These are phyloP conservation scores for Gautieria morchelliformis DNA, from an alignment of 768 basidiomycete species.

Conservation along the genomic window DNA sequence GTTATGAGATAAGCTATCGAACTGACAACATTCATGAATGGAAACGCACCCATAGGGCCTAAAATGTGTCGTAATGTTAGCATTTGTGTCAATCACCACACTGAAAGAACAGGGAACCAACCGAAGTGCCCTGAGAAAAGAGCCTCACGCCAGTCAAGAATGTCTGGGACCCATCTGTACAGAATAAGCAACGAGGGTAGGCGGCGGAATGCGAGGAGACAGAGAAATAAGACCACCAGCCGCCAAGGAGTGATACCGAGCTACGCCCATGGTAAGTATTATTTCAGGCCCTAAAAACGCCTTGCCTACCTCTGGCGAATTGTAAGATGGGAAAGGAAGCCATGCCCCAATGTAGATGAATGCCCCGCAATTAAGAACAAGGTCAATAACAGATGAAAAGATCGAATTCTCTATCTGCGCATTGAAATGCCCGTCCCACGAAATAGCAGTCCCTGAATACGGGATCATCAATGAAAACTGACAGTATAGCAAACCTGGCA, in stretches of 20 bases:
- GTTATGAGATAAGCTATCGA: background rate
- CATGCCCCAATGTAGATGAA: conserved; percentile 87
- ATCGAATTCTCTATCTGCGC: conserved; percentile 71
- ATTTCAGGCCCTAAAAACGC: background rate
- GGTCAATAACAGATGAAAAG: conserved; percentile 86
- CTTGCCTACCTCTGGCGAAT: conserved; percentile 16
- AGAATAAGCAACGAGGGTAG: conserved; percentile 71
- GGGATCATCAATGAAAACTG: background rate
- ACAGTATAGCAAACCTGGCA: background rate
- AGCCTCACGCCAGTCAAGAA: conserved; percentile 76
- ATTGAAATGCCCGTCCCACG: conserved; percentile 85
- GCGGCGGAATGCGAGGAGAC: conserved; percentile 65
- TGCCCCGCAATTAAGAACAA: conserved; percentile 72
- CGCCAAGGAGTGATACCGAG: conserved; percentile 64
- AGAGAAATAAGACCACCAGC: conserved; percentile 55
- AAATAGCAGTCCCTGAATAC: conserved; percentile 69
- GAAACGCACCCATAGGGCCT: conserved; percentile 75
- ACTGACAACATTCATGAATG: background rate
- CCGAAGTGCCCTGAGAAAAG: conserved; percentile 90
- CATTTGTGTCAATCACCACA: background rate
- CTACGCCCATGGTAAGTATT: conserved; percentile 6
- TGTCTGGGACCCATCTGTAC: conserved; percentile 83
- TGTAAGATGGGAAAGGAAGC: conserved; percentile 37
- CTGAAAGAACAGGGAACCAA: conserved; percentile 17
- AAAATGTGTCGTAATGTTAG: background rate